Evolutionary conservation across 2,329 filamentous ascomycete species (phyloP).

Genomic region (Talaromyces sp.): DNA sequence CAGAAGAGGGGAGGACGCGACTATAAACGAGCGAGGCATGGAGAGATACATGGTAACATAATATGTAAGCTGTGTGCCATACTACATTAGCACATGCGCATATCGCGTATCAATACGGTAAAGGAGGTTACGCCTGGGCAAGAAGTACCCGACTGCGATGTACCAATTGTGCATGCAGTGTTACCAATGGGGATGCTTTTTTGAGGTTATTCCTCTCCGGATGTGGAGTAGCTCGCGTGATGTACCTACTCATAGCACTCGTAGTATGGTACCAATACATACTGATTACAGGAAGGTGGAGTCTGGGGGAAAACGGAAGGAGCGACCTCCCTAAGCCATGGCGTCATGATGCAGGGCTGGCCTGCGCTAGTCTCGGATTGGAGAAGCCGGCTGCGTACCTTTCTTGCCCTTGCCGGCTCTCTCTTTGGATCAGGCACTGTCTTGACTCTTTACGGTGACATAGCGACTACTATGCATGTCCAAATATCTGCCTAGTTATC

Average conservation of each 20-base stretch:
- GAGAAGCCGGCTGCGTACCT: slow-evolving; percentile 11
- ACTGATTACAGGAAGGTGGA: background rate
- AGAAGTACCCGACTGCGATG: background rate
- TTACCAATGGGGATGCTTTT: background rate
- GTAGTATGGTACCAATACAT: background rate
- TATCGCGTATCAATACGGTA: slow-evolving; percentile 1
- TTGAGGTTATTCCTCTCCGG: slow-evolving; percentile 1
- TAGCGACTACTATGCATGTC: too few species aligned
- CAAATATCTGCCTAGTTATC: background rate
- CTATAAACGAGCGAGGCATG: background rate
- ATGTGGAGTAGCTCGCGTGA: slow-evolving; percentile 17
- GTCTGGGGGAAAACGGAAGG: slow-evolving; percentile 10
- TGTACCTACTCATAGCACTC: background rate
- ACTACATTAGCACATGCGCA: background rate
- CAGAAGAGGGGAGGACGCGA: background rate
- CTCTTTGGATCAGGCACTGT: background rate
- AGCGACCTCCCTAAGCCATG: slow-evolving; percentile 5
- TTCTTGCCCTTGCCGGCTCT: background rate
- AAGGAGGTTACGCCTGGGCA: background rate
- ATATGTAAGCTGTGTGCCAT: background rate
- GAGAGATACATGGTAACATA: background rate
- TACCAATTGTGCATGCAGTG: background rate
- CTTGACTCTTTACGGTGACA: background rate
- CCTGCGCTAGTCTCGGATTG: slow-evolving; percentile 7
- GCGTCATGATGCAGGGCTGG: slow-evolving; percentile 10